Evolutionary conservation across 352 stramenopile species (phyloP).

Genomic region (Thalassiosira ordinaria): DNA sequence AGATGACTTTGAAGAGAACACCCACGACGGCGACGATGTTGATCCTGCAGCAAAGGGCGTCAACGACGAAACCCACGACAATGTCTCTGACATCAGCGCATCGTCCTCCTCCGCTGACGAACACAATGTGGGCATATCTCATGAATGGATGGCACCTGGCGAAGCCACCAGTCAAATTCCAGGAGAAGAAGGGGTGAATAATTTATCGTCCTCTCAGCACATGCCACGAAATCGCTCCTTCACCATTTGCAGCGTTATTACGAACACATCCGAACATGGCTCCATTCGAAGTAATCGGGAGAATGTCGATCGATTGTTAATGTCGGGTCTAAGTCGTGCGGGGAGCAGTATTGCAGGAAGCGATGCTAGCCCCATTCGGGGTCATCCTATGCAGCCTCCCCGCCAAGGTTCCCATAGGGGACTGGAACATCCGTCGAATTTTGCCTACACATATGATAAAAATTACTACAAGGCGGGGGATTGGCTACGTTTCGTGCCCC

Average conservation of each 20-base stretch:
- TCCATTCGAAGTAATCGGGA: slow-evolving; percentile 36
- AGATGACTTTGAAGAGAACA: neutral
- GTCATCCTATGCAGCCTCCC: no score
- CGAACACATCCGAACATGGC: slow-evolving; percentile 9
- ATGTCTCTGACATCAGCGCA: slow-evolving; percentile 43
- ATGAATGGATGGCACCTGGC: neutral
- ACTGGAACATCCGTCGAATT: neutral
- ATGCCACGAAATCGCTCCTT: neutral
- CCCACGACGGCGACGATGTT: neutral
- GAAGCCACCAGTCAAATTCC: neutral
- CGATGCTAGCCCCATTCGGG: neutral
- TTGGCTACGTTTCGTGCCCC: slow-evolving; percentile 44
- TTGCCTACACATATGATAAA: slow-evolving; percentile 30
- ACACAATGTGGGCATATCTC: neutral
- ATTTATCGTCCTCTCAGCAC: neutral
- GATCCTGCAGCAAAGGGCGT: neutral
- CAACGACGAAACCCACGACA: neutral
- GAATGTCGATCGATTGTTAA: slow-evolving; percentile 46
- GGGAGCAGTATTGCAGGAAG: slow-evolving; percentile 3
- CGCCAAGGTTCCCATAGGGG: neutral
- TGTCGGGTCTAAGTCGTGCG: neutral
- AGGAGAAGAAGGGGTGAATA: neutral
- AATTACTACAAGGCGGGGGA: slow-evolving; percentile 44
- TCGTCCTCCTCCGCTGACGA: slow-evolving; percentile 7
- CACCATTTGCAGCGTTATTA: slow-evolving; percentile 1